phyloP scores from a whole-genome alignment of 768 basidiomycete species.

The Neoboletus brunneissimus region DNA sequence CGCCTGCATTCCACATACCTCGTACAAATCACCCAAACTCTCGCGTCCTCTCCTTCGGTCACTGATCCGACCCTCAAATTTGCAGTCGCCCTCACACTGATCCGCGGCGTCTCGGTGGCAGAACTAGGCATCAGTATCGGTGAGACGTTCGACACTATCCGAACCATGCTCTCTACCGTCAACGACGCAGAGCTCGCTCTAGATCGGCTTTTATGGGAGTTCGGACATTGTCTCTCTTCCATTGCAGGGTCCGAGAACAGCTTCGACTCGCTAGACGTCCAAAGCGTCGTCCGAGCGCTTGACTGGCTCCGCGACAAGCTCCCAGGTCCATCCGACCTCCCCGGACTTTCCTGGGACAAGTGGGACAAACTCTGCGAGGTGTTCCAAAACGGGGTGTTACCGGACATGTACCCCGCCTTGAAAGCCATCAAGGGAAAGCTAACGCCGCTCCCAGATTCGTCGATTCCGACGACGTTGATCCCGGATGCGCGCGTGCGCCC shows the following conservation, averaged over 20 bases:
- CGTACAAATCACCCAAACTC: conserved; percentile 37
- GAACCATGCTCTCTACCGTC: conserved; percentile 26
- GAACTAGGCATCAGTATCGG: conserved; percentile 19
- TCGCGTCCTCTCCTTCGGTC: conserved; percentile 27
- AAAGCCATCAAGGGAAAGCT: conserved; percentile 34
- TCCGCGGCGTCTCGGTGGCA: conserved; percentile 30
- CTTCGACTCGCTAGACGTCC: conserved; percentile 32
- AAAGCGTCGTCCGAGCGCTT: conserved; percentile 46
- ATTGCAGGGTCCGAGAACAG: conserved; percentile 28
- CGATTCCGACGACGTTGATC: conserved; percentile 30
- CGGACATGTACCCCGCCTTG: conserved; percentile 29
- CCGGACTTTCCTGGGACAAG: conserved; percentile 45
- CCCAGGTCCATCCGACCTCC: conserved; percentile 45
- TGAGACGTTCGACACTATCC: conserved; percentile 26
- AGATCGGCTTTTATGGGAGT: conserved; percentile 33
- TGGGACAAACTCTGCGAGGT: conserved; percentile 47
- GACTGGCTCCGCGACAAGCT: conserved; percentile 53
- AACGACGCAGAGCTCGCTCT: conserved; percentile 23
- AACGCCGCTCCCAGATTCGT: conserved; percentile 25
- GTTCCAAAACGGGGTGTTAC: conserved; percentile 27
- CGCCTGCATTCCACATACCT: conserved; percentile 47
- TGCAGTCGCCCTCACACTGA: conserved; percentile 31
- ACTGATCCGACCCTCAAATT: conserved; percentile 32
- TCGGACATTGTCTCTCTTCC: conserved; percentile 36
- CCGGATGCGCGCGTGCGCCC: conserved; percentile 28